Evolutionary conservation across 1,284 basidiomycete species (phyloP), one percentile per base, ranked within the genome.

Genomic region (Agaricales sp.): DNA sequence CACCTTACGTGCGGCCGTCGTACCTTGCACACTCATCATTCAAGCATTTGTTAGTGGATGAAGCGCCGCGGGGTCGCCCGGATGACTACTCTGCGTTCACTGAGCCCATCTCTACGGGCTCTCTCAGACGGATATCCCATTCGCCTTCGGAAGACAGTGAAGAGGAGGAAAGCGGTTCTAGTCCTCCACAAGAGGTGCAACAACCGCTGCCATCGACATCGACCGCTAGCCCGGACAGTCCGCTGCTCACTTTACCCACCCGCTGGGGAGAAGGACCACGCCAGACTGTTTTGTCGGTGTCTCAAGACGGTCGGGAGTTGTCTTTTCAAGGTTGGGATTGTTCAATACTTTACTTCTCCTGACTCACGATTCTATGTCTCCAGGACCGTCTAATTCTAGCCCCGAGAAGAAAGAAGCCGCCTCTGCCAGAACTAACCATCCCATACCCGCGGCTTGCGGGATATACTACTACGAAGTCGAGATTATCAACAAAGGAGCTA

Each of bases 391-490:
- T 12, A 73, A 70, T 53, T 66, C 68, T 50, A 77, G 74, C n/a
- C 20, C 41, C 20, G 41, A 21, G 41, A 86, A 91, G 48, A 79
- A 79, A 50, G 91, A 94, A 50, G 87, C 90, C 0, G 86, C 87
- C 20, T 75, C 90, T 25, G 84, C 89, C 4, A 77, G 88, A 46
- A 80, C 91, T 0, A 77, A 78, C 45, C 67, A 78, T 53, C 76
- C 83, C 2, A 83, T 94, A 44, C 92, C 92, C 1, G 72, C 81
- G 1, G 82, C 82, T 12, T 86, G 87, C 57, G 93, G 91, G 14
- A 81, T 95, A 45, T 92, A 89, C 62, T 97, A 95, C 63, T 97
- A 83, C 59, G 92, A 97, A 68, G 80, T 90, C 2, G 79, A 87
- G 57, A 80, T 96, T 41, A 62, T 83, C 14, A 76, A 80, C 58